Base-by-base conservation (phyloP, 345 rosid species). In the Draba incana region DNA sequence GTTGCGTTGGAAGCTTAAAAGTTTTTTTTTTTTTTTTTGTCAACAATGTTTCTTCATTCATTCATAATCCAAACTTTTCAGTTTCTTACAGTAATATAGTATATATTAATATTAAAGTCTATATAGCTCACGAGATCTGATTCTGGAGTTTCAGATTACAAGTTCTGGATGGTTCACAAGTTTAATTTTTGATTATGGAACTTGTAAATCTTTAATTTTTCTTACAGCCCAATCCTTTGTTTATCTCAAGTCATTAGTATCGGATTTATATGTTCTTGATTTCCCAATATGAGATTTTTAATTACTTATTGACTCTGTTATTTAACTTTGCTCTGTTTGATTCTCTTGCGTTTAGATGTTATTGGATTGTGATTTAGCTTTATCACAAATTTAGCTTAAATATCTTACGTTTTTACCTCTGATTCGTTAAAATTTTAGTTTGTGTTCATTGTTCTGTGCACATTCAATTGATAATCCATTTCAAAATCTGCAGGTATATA, bases 121-220 rank as follows among this genome's bases (percentile, higher is more conserved):
- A 11, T 62, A 20, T 62, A 62, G 50, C 52, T 56, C 51, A 42
- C 15, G 2, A 2, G 66, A 65, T 66, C 69, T 63, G 50, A 53
- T 77, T 70, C 60, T 65, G 55, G 57, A 49, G 56, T 70, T n/a
- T n/a, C 64, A 24, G 69, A 79, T 64, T 64, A 9, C 23, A 48
- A 15, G 31, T 53, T 71, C 54, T 62, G n/a, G 10, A 54, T 56
- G 30, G 46, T 45, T 71, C 51, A 54, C 3, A 20, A 13, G 10
- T 48, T n/a, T 50, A 23, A 10, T 43, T 47, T 33, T 6, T 20
- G 31, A 58, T 49, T 31, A 39, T 65, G 55, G 25, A 24, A 65
- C 46, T 51, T 58, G 55, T 7, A 16, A 11, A 27, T 3, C 7
- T 10, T 45, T 12, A 6, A 8, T 10, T 11, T 43, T 49, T 50